Evolutionary conservation across 495 filamentous ascomycete species (phyloP).

Genomic region (Glonium stellatum): DNA sequence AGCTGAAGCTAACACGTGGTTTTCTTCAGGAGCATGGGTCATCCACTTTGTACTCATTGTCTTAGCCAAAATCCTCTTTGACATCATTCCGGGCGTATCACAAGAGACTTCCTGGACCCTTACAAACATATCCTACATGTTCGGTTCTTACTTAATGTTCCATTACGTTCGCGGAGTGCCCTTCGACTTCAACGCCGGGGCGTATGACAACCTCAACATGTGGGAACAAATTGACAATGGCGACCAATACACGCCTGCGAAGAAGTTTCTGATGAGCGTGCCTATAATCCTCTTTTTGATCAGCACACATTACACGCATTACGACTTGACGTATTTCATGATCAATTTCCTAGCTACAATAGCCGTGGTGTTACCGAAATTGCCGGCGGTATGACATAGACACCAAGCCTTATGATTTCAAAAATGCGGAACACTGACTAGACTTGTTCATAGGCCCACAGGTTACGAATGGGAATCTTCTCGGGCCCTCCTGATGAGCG

Average conservation of each 20-base stretch:
- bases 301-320: slow-evolving; percentile 98
- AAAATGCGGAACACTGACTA: background rate
- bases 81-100: slow-evolving; percentile 87
- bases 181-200: slow-evolving; percentile 98
- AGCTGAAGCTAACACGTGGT: slow-evolving; percentile 5
- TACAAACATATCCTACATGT: slow-evolving; percentile 98
- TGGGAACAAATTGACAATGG: slow-evolving; percentile 99
- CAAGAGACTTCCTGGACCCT: slow-evolving; percentile 98
- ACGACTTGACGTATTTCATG: slow-evolving; percentile 90
- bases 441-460: slow-evolving; percentile 14
- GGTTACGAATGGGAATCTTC: slow-evolving; percentile 27
- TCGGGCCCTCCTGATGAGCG: slow-evolving; percentile 22
- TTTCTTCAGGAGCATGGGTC: slow-evolving; percentile 74
- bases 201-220: slow-evolving; percentile 99
- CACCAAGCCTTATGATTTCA: background rate
- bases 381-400: slow-evolving; percentile 70
- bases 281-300: slow-evolving; percentile 90
- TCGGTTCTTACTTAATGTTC: slow-evolving; percentile 98
- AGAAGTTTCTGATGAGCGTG: slow-evolving; percentile 94
- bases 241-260: slow-evolving; percentile 95
- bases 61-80: slow-evolving; percentile 86
- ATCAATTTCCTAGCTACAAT: slow-evolving; percentile 92
- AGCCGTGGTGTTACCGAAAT: slow-evolving; percentile 87
- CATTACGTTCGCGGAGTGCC: slow-evolving; percentile 96
- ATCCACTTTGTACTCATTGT: slow-evolving; percentile 92